Evolutionary conservation across 2,329 filamentous ascomycete genomes (phyloP).

Genomic region (Claviceps pazoutovae): DNA sequence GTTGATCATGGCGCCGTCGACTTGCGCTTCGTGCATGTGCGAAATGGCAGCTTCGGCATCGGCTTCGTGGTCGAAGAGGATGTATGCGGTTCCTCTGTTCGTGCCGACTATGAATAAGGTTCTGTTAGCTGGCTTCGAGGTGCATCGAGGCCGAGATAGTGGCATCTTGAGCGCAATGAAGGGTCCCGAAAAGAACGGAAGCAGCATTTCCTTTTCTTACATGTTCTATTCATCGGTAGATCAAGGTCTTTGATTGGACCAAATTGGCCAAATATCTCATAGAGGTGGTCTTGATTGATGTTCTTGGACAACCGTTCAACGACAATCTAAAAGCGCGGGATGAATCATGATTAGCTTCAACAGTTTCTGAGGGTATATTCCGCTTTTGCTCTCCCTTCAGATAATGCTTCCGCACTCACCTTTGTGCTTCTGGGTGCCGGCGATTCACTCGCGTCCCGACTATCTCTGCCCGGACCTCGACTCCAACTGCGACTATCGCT

Average conservation of each 20-base stretch:
- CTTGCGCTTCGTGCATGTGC: slow-evolving; percentile 95
- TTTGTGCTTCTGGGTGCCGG: slow-evolving; percentile 37
- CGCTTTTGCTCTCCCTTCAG: neutral
- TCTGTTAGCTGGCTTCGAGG: neutral
- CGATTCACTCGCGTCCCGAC: slow-evolving; percentile 22
- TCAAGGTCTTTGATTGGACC: slow-evolving; percentile 78
- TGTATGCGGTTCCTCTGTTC: slow-evolving; percentile 88
- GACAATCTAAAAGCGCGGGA: slow-evolving; percentile 51
- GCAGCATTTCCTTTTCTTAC: slow-evolving; percentile 39
- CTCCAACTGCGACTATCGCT: slow-evolving; percentile 19
- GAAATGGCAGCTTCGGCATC: slow-evolving; percentile 82
- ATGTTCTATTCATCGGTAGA: slow-evolving; percentile 75
- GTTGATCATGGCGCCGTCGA: slow-evolving; percentile 70
- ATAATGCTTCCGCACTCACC: slow-evolving; percentile 19
- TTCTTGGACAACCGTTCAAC: slow-evolving; percentile 95
- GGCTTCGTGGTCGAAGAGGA: slow-evolving; percentile 62
- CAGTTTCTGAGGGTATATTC: neutral
- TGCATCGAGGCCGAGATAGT: neutral
- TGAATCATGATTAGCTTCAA: neutral
- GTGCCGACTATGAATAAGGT: slow-evolving; percentile 50
- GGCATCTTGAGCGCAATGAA: neutral
- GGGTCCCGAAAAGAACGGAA: neutral
- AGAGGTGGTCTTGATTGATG: slow-evolving; percentile 73
- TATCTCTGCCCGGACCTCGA: slow-evolving; percentile 20
- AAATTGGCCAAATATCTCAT: slow-evolving; percentile 84